These are phyloP conservation scores for Penicillium cinerascens DNA, from an alignment of 495 filamentous ascomycete genomes.

Conservation along the genomic window DNA sequence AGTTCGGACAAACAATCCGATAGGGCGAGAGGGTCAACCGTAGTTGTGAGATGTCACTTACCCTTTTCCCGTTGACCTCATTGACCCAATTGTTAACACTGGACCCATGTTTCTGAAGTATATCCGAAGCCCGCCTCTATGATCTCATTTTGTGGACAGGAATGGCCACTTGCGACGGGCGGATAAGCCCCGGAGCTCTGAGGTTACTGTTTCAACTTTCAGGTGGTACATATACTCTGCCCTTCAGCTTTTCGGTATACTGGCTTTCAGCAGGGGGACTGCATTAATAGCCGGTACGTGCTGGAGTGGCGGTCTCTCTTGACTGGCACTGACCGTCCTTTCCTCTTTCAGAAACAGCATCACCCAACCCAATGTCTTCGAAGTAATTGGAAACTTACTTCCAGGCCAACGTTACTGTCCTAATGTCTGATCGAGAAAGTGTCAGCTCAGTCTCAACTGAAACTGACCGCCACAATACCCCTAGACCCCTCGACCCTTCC, in stretches of 20 bases:
- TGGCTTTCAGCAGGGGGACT: neutral
- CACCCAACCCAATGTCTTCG: neutral
- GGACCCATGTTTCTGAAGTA: neutral
- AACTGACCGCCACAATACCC: neutral
- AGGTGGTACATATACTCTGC: neutral
- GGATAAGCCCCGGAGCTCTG: neutral
- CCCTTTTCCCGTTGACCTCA: neutral
- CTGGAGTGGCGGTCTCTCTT: too few species aligned
- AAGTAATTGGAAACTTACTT: neutral
- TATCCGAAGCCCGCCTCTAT: conserved; percentile 12
- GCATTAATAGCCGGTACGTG: neutral
- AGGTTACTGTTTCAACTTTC: neutral
- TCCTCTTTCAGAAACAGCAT: neutral
- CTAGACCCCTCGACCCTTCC: neutral
- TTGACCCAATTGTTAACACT: neutral
- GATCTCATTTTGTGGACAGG: conserved; percentile 10
- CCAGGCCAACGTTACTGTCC: neutral
- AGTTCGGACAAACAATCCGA: neutral
- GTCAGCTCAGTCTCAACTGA: neutral
- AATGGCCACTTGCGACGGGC: neutral
- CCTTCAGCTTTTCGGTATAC: neutral
- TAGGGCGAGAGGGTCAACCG: neutral
- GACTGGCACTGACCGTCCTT: neutral
- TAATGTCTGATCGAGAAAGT: neutral
- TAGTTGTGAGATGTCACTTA: neutral